Percentiles rank a stretch among this genome's conserved stretches.
These are phyloP conservation scores for Coriaria nepalensis DNA, from an alignment of 306 rosid species.

Conservation along the genomic window DNA sequence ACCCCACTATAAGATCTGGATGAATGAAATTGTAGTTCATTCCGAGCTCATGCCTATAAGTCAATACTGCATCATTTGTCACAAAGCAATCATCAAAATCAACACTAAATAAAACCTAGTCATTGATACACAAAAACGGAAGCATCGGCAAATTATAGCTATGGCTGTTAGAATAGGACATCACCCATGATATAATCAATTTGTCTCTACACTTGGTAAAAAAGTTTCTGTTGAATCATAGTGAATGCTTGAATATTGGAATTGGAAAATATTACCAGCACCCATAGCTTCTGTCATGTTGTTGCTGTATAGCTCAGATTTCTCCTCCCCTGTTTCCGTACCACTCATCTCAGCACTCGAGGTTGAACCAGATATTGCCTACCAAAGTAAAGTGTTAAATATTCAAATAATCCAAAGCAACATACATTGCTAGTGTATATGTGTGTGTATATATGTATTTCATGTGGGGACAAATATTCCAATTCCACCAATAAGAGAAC, in stretches of 20 bases:
- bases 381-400: constrained; percentile 16
- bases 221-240: constrained; percentile 1
- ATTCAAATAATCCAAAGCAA: not conserved
- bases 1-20: constrained; percentile 91
- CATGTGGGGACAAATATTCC: no score
- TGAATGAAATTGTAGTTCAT: constrained; percentile 80
- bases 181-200: constrained; percentile 1
- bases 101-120: constrained; percentile 3
- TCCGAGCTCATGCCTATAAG: constrained; percentile 90
- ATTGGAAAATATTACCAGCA: constrained; percentile 52
- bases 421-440: not conserved
- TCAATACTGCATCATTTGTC: constrained; percentile 51
- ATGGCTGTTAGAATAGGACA: not conserved
- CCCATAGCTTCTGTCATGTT: constrained; percentile 96
- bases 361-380: constrained; percentile 65
- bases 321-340: constrained; percentile 37
- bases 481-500: no score
- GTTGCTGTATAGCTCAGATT: constrained; percentile 59
- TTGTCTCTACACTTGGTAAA: not conserved
- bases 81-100: constrained; percentile 14
- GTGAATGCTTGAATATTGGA: no score
- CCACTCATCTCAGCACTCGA: constrained; percentile 49
- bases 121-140: not conserved
- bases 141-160: not conserved
- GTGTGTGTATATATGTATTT: no score